phyloP scores from a whole-genome alignment of 371 early-diverging fungal species.

The Mucor lusitanicus region DNA sequence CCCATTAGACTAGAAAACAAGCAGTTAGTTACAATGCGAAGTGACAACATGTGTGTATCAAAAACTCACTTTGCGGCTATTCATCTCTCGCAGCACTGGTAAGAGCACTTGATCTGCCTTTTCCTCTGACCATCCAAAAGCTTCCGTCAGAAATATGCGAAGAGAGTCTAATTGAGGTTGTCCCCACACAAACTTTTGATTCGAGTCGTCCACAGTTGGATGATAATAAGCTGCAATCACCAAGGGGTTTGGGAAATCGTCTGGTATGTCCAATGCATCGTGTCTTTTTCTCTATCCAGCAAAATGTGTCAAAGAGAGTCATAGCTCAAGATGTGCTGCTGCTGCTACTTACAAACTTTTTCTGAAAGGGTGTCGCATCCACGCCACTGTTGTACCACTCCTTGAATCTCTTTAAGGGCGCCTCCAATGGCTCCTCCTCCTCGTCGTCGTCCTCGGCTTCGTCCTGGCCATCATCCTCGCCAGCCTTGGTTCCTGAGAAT shows the following conservation, averaged over 20 bases:
- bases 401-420: slow-evolving; percentile 53
- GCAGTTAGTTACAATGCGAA: not conserved
- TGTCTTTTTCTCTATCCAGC: slow-evolving; percentile 50
- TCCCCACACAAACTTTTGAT: slow-evolving; percentile 79
- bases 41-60: not conserved
- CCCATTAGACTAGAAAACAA: slow-evolving; percentile 20
- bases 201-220: slow-evolving; percentile 78
- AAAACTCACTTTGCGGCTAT: slow-evolving; percentile 36
- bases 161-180: slow-evolving; percentile 81
- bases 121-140: slow-evolving; percentile 51
- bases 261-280: slow-evolving; percentile 60
- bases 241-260: slow-evolving; percentile 77
- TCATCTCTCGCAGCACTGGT: slow-evolving; percentile 81
- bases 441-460: not conserved
- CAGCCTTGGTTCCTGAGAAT: slow-evolving; percentile 45
- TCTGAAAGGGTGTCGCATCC: slow-evolving; percentile 54
- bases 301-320: slow-evolving; percentile 9
- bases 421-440: slow-evolving; percentile 31
- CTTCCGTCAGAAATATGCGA: slow-evolving; percentile 52
- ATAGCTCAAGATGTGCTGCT: not conserved
- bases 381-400: slow-evolving; percentile 64
- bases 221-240: slow-evolving; percentile 80
- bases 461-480: slow-evolving; percentile 15
- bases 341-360: slow-evolving; percentile 58
- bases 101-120: slow-evolving; percentile 66